These are phyloP conservation scores for Cyclotella distinguenda DNA, from an alignment of 108 stramenopile species.

Conservation along the genomic window DNA sequence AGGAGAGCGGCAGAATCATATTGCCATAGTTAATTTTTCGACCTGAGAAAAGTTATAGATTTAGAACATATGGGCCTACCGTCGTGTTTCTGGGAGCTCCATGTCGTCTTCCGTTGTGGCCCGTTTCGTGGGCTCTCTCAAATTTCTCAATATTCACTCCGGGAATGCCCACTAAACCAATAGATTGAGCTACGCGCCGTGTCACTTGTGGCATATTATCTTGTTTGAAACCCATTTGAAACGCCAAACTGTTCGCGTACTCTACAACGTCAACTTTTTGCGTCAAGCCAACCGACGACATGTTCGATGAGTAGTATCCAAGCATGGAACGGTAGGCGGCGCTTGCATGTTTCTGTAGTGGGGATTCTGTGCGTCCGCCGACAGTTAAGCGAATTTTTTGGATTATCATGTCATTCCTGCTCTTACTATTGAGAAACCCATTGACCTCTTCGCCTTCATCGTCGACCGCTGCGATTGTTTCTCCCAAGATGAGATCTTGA, in stretches of 20 bases:
- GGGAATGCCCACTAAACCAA: slow-evolving; percentile 33
- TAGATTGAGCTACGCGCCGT: slow-evolving; percentile 11
- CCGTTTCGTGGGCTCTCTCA: no score
- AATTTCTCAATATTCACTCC: slow-evolving; percentile 42
- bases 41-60: no score
- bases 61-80: no score
- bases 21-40: no score
- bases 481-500: slow-evolving; percentile 34
- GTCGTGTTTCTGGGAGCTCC: no score
- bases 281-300: slow-evolving; percentile 41
- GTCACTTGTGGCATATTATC: slow-evolving; percentile 29
- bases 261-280: slow-evolving; percentile 58
- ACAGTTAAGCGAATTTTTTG: slow-evolving; percentile 36
- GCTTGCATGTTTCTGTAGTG: slow-evolving; percentile 17
- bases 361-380: slow-evolving; percentile 7
- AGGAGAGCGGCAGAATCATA: no score
- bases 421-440: slow-evolving; percentile 21
- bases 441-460: slow-evolving; percentile 32
- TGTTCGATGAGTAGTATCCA: slow-evolving; percentile 67
- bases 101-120: no score
- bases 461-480: slow-evolving; percentile 13
- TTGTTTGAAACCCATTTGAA: slow-evolving; percentile 40
- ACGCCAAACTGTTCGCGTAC: slow-evolving; percentile 48
- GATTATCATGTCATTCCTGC: slow-evolving; percentile 32
- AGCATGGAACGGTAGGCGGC: slow-evolving; percentile 59